These are phyloP conservation scores for Gymnopus androsaceus DNA, from an alignment of 1,284 basidiomycete species.

Conservation along the genomic window DNA sequence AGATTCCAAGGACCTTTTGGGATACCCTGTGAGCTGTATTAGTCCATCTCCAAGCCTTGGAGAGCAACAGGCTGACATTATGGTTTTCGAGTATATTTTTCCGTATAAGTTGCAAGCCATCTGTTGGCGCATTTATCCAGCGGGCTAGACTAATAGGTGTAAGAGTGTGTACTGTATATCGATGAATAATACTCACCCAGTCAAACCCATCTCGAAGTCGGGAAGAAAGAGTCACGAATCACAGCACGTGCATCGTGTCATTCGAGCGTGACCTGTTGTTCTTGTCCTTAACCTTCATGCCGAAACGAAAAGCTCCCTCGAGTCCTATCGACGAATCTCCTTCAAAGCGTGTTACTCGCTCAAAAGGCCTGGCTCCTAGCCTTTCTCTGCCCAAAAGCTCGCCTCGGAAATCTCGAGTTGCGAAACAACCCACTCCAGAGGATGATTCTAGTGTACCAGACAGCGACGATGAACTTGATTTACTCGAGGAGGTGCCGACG, in stretches of 20 bases:
- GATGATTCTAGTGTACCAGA: background rate
- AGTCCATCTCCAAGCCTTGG: conserved; percentile 20
- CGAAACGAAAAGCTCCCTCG: conserved; percentile 49
- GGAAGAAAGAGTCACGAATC: background rate
- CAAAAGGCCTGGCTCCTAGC: background rate
- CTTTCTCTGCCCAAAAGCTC: background rate
- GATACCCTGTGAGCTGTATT: background rate
- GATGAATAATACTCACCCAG: conserved; percentile 44
- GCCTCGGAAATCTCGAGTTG: background rate
- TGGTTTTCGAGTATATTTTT: conserved; percentile 73
- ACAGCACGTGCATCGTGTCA: no score
- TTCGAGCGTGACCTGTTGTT: background rate
- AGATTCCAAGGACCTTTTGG: conserved; percentile 41
- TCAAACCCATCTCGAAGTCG: conserved; percentile 55
- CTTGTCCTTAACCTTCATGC: conserved; percentile 30
- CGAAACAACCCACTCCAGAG: background rate
- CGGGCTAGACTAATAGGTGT: conserved; percentile 58
- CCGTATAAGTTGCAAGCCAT: conserved; percentile 63
- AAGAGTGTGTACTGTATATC: background rate
- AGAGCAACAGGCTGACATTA: conserved; percentile 48
- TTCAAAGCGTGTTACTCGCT: conserved; percentile 27
- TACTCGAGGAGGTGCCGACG: background rate
- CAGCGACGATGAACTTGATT: conserved; percentile 9
- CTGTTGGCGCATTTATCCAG: conserved; percentile 76
- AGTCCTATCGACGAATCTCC: conserved; percentile 24